These are phyloP conservation scores for Syzygium oleosum DNA, from an alignment of 345 rosid species.

Conservation along the genomic window DNA sequence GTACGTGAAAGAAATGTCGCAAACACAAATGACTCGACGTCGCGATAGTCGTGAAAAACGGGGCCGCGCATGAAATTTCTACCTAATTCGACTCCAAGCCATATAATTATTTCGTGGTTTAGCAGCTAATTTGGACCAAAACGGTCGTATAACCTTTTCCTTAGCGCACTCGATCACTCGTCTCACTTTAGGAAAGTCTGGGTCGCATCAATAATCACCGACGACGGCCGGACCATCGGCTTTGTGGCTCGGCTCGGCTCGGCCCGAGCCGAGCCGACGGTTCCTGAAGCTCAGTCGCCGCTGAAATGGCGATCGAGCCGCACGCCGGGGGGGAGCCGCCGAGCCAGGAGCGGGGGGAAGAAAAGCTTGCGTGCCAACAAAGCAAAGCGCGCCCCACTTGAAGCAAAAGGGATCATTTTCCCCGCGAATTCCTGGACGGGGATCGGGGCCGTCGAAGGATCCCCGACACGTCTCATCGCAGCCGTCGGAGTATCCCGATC, in stretches of 20 bases:
- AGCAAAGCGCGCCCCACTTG: background rate
- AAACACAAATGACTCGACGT: no score
- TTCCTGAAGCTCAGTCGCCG: background rate
- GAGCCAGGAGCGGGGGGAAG: background rate
- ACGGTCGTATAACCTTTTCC: background rate
- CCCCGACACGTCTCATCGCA: background rate
- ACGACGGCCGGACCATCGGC: background rate
- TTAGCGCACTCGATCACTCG: background rate
- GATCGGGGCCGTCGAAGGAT: background rate
- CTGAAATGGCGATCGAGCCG: background rate
- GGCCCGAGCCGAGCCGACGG: background rate
- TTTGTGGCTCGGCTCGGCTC: background rate
- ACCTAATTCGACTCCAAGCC: fast-evolving
- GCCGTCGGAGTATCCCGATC: background rate
- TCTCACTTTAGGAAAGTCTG: background rate
- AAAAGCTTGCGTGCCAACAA: background rate
- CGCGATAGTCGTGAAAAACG: background rate
- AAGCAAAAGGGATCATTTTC: background rate
- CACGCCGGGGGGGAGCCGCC: background rate
- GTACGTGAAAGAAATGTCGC: fast-evolving
- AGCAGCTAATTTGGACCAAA: background rate
- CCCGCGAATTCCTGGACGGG: background rate
- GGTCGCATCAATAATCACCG: background rate
- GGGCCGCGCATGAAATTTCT: background rate
- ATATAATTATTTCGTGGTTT: background rate